Evolutionary conservation across 257 asterid species (phyloP).

Genomic region (Solanum piurae): DNA sequence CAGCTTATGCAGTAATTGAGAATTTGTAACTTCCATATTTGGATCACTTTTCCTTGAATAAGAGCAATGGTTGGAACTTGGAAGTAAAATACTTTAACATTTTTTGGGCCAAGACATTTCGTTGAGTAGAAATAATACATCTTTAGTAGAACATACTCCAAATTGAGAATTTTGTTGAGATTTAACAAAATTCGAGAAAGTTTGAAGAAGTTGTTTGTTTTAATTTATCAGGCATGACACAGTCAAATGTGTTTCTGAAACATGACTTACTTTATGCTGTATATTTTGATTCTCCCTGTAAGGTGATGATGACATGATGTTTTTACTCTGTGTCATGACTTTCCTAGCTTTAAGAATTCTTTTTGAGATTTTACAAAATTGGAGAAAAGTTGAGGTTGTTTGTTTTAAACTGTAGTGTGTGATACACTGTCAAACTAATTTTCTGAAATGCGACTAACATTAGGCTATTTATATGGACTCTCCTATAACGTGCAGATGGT

Average conservation of each 20-base stretch:
- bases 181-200: neutral
- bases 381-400: neutral
- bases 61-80: neutral
- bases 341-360: neutral
- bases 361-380: neutral
- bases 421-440: neutral
- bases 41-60: neutral
- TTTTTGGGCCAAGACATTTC: neutral
- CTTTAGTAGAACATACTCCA: neutral
- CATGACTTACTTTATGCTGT: neutral
- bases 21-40: neutral
- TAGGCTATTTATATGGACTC: neutral
- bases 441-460: neutral
- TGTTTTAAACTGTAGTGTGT: neutral
- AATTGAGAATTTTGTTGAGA: neutral
- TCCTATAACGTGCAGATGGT: neutral
- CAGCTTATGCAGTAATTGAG: neutral
- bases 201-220: neutral
- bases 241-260: neutral
- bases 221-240: neutral
- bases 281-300: neutral
- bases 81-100: neutral
- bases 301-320: neutral
- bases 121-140: neutral
- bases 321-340: neutral